These are phyloP conservation scores for Pelargonium cotyledonis DNA, from an alignment of 441 rosid genomes.

Conservation along the genomic window DNA sequence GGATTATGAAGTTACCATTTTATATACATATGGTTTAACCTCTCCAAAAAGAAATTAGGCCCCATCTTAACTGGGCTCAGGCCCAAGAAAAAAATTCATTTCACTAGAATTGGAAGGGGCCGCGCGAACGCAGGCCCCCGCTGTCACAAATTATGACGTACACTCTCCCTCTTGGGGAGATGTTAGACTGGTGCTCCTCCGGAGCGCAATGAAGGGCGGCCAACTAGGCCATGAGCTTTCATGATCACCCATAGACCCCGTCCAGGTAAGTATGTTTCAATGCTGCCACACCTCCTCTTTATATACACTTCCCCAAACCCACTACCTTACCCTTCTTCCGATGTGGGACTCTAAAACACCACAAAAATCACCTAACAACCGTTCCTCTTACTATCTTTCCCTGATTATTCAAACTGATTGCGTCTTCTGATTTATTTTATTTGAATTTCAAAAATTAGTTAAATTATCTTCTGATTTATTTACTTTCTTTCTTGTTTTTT, in stretches of 20 bases:
- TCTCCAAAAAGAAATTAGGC: too few species aligned
- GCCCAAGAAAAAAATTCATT: too few species aligned
- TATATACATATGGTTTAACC: too few species aligned
- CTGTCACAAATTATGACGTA: conserved; percentile 65
- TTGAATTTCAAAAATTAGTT: too few species aligned
- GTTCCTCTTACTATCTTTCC: too few species aligned
- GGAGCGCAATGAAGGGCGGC: background rate
- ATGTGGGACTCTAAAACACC: background rate
- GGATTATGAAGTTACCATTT: too few species aligned
- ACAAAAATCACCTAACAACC: background rate
- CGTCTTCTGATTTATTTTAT: too few species aligned
- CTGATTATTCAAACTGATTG: too few species aligned
- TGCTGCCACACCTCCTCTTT: background rate
- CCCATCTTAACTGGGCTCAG: too few species aligned
- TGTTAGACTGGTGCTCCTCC: background rate
- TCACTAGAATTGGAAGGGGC: conserved; percentile 27
- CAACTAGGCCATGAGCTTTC: background rate
- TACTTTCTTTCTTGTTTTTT: too few species aligned
- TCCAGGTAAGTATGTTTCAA: conserved; percentile 8
- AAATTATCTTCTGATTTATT: too few species aligned
- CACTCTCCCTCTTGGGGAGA: conserved; percentile 30
- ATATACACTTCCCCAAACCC: background rate
- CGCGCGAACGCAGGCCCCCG: conserved; percentile 79
- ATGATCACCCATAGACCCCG: background rate
- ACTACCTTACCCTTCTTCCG: background rate